Base-by-base conservation (phyloP, 257 asterid genomes). In the Petunia axillaris region DNA sequence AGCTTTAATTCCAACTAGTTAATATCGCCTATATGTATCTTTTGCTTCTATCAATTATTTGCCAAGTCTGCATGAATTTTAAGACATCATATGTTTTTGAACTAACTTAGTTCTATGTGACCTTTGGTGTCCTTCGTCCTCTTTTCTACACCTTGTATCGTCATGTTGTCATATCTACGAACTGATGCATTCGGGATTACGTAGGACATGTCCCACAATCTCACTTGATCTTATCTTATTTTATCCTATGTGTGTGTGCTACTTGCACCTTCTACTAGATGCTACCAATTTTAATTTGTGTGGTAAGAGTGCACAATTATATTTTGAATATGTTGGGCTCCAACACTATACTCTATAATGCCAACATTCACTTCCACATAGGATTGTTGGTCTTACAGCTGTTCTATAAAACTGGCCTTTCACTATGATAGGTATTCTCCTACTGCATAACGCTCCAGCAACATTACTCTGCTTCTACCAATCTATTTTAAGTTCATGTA, bases 301-400 rank as follows among this genome's bases (percentile, higher is more conserved):
- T 38, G 48, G 46, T 38, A 14, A 9, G 70, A 63, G n/a, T 1
- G 48, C 71, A 64, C 38, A 38, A 10, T 64, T 48, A 64, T 64
- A 25, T 64, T 64, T 25, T 9, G 41, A 62, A 62, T 35, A 25
- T 62, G 14, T 62, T 11, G 43, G 67, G 16, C 25, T n/a, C 58
- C 57, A 68, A 53, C 39, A 68, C 25, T 68, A 16, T 15, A 70
- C 41, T 41, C 5, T 46, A 58, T 8, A 70, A 70, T 40, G 58
- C 76, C 58, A 25, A 43, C 16, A 70, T 70, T 25, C 76, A 44
- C 53, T 68, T n/a, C 58, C 41, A 68, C 76, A 68, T 68, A 44
- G 36, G 40, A 44, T n/a, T 68, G 70, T 44, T 37, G 37, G 70
- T 37, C 70, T 64, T 64, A 38, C 16, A 64, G 11, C 11, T 16